Percentiles rank a stretch among this genome's conserved stretches.
Evolutionary conservation across 176 grass and related monocot species (phyloP).

Genomic region (Eragrostis curvula): DNA sequence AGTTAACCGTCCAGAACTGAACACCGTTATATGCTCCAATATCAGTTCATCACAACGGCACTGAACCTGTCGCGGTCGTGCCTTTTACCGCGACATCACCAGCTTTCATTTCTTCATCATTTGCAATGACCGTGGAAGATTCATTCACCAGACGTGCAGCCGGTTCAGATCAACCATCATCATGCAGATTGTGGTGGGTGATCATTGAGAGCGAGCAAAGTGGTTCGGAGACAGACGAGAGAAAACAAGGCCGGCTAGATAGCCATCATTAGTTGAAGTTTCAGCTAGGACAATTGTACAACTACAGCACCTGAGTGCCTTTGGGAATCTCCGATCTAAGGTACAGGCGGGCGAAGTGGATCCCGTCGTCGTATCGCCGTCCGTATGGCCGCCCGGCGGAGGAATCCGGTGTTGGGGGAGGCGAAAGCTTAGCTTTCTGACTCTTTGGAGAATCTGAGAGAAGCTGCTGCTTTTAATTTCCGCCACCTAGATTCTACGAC

Average conservation of each 20-base stretch:
- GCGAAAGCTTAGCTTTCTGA: conserved; percentile 18
- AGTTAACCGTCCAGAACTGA: neutral
- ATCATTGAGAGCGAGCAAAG: neutral
- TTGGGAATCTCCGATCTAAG: conserved; percentile 6
- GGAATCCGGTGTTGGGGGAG: conserved; percentile 33
- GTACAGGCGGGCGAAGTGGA: conserved; percentile 14
- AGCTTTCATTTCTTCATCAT: neutral
- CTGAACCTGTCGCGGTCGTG: neutral
- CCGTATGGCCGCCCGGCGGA: neutral
- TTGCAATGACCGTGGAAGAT: neutral
- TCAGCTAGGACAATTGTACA: neutral
- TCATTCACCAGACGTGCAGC: neutral
- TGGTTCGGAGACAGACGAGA: neutral
- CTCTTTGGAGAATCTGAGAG: neutral
- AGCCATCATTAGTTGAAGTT: conserved; percentile 14
- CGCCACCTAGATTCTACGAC: conserved; percentile 33
- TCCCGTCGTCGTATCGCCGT: conserved; percentile 40
- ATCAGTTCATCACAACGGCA: neutral
- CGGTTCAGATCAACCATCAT: neutral
- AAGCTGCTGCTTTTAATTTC: conserved; percentile 6
- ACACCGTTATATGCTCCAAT: neutral
- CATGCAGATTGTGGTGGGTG: too few species aligned
- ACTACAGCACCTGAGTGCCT: neutral
- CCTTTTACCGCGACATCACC: neutral
- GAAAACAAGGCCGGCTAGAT: neutral